A percentile compares a stretch with the other conserved stretches of the same genome.
Conservation (phyloP, 768 basidiomycete genomes). For the Lentinula boryana region DNA sequence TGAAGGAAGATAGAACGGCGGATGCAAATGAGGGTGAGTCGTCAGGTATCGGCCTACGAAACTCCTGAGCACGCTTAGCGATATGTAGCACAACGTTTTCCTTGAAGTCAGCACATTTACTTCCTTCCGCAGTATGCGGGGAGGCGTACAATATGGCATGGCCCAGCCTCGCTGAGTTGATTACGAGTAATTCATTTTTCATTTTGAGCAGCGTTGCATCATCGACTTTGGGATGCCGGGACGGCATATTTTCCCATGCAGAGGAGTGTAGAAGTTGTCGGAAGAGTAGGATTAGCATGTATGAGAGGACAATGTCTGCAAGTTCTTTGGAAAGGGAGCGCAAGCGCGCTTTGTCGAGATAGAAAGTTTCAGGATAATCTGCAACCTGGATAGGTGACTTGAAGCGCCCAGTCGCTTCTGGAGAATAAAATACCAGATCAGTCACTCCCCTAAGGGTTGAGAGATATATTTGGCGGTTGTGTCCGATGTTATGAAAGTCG, state of each 20-base stretch:
- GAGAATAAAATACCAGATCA: conserved; percentile 60
- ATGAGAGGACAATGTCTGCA: conserved; percentile 66
- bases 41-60: conserved; percentile 14
- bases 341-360: conserved; percentile 73
- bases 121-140: conserved; percentile 28
- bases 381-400: conserved; percentile 23
- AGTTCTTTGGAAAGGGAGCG: conserved; percentile 63
- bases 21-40: conserved; percentile 1
- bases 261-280: conserved; percentile 62
- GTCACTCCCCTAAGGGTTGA: conserved; percentile 53
- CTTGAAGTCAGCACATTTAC: conserved; percentile 48
- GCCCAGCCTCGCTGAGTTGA: conserved; percentile 54
- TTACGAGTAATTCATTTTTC: conserved; percentile 73
- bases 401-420: conserved; percentile 15
- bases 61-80: conserved; percentile 58
- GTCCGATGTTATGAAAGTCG: conserved; percentile 38
- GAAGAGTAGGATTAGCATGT: conserved; percentile 78
- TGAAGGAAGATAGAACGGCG: not conserved
- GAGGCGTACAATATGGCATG: conserved; percentile 41
- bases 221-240: conserved; percentile 30
- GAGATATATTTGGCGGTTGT: conserved; percentile 51
- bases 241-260: conserved; percentile 15
- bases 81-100: conserved; percentile 72
- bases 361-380: conserved; percentile 69
- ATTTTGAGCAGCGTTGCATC: conserved; percentile 51